Percentiles rank a stretch among this genome's conserved stretches.
Evolutionary conservation across 2,329 filamentous ascomycete genomes (phyloP).

Genomic region (Hymenotorrendiella dingleyae): DNA sequence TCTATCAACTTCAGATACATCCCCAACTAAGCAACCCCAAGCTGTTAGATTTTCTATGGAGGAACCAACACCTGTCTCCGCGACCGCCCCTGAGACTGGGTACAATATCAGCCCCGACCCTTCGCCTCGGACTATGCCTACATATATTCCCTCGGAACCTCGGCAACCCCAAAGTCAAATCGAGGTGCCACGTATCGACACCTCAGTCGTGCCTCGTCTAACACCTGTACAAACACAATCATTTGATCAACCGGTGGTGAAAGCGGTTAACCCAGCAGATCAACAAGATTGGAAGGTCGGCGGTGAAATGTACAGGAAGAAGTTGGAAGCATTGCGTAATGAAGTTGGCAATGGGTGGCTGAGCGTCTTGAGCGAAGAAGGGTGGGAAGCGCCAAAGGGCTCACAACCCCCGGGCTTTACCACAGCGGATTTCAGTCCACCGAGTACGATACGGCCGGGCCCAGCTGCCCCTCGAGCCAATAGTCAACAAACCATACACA

Average conservation of each 20-base stretch:
- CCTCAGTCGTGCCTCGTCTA: constrained; percentile 23
- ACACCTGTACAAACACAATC: constrained; percentile 25
- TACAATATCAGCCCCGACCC: constrained; percentile 29
- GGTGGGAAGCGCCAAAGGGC: constrained; percentile 42
- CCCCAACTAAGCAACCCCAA: constrained; percentile 20
- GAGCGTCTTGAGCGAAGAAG: constrained; percentile 76
- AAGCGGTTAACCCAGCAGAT: constrained; percentile 20
- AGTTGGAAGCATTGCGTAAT: constrained; percentile 78
- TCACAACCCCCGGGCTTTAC: constrained; percentile 20
- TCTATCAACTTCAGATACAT: constrained; percentile 43
- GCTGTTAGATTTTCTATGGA: constrained; percentile 20
- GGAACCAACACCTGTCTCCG: constrained; percentile 14
- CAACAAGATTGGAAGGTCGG: constrained; percentile 57
- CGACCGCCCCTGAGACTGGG: constrained; percentile 18
- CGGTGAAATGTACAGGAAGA: constrained; percentile 77
- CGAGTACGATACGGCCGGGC: constrained; percentile 25
- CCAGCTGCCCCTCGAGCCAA: constrained; percentile 25
- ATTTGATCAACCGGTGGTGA: constrained; percentile 21
- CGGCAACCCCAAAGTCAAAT: constrained; percentile 21
- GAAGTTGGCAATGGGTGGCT: constrained; percentile 86
- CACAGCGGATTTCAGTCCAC: constrained; percentile 25
- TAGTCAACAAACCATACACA: constrained; percentile 31
- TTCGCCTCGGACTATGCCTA: constrained; percentile 25
- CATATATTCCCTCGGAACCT: constrained; percentile 26
- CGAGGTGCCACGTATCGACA: constrained; percentile 26